These are phyloP conservation scores for Actinomortierella wolfii DNA, from an alignment of 371 early-diverging fungal genomes.

Conservation along the genomic window DNA sequence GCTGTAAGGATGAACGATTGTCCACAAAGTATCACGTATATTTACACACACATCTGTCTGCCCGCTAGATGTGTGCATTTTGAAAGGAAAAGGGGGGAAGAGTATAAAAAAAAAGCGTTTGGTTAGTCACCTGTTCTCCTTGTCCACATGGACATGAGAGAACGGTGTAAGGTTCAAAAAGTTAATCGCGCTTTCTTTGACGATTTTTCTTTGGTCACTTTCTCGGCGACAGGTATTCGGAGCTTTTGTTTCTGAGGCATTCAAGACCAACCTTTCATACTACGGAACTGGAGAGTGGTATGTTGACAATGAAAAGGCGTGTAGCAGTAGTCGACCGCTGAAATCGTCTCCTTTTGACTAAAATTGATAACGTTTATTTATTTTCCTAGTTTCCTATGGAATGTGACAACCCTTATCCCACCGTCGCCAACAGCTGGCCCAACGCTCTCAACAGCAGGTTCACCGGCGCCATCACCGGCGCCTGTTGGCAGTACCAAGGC, in stretches of 20 bases:
- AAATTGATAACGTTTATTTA: conserved; percentile 9
- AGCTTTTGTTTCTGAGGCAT: conserved; percentile 78
- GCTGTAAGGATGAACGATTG: conserved; percentile 52
- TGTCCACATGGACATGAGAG: conserved; percentile 1
- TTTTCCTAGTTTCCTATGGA: conserved; percentile 79
- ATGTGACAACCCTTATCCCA: conserved; percentile 45
- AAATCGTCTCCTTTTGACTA: background rate
- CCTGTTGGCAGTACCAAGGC: conserved; percentile 16
- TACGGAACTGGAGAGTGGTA: conserved; percentile 94
- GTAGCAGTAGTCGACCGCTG: background rate
- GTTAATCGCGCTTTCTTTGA: too few species aligned
- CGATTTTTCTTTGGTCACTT: background rate
- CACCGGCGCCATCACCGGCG: conserved; percentile 38
- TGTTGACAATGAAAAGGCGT: conserved; percentile 8
- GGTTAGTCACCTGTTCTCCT: too few species aligned
- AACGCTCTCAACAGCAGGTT: conserved; percentile 16
- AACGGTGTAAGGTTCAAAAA: too few species aligned
- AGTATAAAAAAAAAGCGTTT: too few species aligned
- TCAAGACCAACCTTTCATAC: conserved; percentile 69
- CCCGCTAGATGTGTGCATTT: background rate
- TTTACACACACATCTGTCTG: background rate
- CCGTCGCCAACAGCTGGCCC: conserved; percentile 43
- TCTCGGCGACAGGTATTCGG: conserved; percentile 77
- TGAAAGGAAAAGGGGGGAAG: background rate
- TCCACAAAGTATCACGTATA: background rate